Evolutionary conservation across 331 rosid species (phyloP).

Genomic region (Prunus yedoensis): DNA sequence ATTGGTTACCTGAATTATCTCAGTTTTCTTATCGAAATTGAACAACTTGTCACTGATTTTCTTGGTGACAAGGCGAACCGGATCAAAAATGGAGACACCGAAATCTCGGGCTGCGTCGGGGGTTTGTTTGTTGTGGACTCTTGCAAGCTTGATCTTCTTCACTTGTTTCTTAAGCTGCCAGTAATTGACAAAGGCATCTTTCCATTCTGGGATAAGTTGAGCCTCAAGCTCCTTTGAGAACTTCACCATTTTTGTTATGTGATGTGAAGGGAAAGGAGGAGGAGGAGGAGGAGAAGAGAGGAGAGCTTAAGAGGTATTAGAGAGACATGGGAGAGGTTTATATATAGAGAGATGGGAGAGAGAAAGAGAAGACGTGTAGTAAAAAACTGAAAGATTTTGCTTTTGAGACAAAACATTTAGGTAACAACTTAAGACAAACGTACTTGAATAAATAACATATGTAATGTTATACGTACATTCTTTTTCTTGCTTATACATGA

Average conservation of each 20-base stretch:
- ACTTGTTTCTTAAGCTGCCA: conserved; percentile 77
- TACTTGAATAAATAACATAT: not conserved
- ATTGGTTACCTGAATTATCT: conserved; percentile 58
- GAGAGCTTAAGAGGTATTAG: conserved; percentile 20
- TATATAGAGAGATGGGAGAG: conserved; percentile 25
- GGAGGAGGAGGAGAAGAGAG: not conserved
- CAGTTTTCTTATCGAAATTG: conserved; percentile 20
- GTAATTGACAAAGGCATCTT: conserved; percentile 71
- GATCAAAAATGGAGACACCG: conserved; percentile 52
- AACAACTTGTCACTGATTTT: conserved; percentile 30
- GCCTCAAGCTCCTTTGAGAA: conserved; percentile 98
- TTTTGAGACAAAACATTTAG: not conserved
- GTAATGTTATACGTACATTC: not conserved
- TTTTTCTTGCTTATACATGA: no score
- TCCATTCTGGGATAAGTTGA: conserved; percentile 92
- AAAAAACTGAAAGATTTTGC: not conserved
- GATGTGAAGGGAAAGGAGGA: conserved; percentile 6
- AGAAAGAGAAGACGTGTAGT: conserved; percentile 17
- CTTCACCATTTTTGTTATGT: conserved; percentile 65
- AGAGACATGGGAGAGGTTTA: conserved; percentile 14
- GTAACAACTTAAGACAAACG: not conserved
- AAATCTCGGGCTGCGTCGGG: conserved; percentile 8
- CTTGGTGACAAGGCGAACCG: conserved; percentile 27
- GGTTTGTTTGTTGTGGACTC: conserved; percentile 35
- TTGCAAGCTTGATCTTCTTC: conserved; percentile 60